Conservation (phyloP, 805 yeast species). For the Myxozyma monticola region DNA sequence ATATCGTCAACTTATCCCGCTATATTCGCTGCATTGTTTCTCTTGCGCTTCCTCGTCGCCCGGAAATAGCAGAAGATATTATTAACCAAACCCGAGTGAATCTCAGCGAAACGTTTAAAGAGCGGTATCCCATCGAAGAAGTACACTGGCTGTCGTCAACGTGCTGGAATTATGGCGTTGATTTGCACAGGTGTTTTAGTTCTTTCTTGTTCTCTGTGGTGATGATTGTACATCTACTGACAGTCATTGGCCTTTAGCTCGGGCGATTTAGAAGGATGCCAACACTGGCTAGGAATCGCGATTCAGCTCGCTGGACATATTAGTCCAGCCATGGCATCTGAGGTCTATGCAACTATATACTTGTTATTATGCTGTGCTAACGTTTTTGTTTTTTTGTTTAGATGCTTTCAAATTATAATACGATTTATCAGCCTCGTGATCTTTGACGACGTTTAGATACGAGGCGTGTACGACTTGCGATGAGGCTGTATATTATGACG, state of each 20-base stretch:
- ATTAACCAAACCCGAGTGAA: constrained; percentile 11
- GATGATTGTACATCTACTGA: neutral
- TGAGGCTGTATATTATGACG: too few relatives aligned
- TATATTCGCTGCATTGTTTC: constrained; percentile 21
- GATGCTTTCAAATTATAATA: constrained; percentile 18
- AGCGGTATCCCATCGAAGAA: constrained; percentile 14
- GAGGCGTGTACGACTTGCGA: too few relatives aligned
- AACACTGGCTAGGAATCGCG: constrained; percentile 26
- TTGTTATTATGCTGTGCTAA: neutral
- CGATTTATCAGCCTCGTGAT: too few relatives aligned
- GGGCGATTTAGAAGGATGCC: constrained; percentile 13
- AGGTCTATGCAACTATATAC: constrained; percentile 1
- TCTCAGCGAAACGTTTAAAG: constrained; percentile 4
- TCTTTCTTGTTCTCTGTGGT: neutral
- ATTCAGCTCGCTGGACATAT: constrained; percentile 14
- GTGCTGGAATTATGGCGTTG: constrained; percentile 25
- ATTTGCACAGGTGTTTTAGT: constrained; percentile 12
- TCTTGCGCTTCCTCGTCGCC: constrained; percentile 17
- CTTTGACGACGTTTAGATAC: too few relatives aligned
- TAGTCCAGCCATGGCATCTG: constrained; percentile 7
- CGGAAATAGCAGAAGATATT: constrained; percentile 16
- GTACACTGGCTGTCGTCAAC: constrained; percentile 20
- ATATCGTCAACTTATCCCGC: constrained; percentile 17
- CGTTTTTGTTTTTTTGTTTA: neutral
- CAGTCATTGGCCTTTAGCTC: neutral